Evolutionary conservation across 176 grass and related monocot genomes (phyloP).

Genomic region (Typha latifolia): DNA sequence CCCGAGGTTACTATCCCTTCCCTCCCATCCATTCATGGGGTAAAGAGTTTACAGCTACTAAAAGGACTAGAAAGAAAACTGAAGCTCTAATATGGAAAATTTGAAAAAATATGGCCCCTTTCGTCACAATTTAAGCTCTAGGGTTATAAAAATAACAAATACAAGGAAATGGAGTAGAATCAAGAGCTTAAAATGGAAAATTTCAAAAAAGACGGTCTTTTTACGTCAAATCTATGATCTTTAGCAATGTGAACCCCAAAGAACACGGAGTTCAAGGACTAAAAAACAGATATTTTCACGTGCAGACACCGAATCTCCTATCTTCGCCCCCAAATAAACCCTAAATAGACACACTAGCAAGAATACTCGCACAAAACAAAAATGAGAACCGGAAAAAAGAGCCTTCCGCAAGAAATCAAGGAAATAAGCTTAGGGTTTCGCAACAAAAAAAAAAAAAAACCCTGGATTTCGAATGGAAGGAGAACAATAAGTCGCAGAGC

Average conservation of each 20-base stretch:
- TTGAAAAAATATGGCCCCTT: not conserved
- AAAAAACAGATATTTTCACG: not conserved
- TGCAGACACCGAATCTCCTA: not conserved
- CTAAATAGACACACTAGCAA: not conserved
- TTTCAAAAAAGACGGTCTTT: not conserved
- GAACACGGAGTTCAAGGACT: not conserved
- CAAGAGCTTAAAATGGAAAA: too few relatives aligned
- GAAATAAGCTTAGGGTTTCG: slow-evolving; percentile 1
- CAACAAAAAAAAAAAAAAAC: not conserved
- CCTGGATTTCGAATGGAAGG: slow-evolving; percentile 1
- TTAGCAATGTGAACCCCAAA: slow-evolving; percentile 1
- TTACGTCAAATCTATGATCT: slow-evolving; percentile 9
- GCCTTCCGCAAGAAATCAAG: slow-evolving; percentile 8
- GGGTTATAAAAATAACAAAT: not conserved
- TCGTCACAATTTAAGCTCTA: not conserved
- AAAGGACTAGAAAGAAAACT: not conserved
- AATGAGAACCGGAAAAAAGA: slow-evolving; percentile 2
- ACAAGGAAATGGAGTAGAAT: too few relatives aligned
- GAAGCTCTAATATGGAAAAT: not conserved
- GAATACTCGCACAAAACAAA: not conserved
- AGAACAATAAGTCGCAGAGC: slow-evolving; percentile 13
- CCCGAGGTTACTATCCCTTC: slow-evolving; percentile 35
- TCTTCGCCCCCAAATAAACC: not conserved
- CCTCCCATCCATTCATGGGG: slow-evolving; percentile 87
- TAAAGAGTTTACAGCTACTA: too few relatives aligned